phyloP scores from a whole-genome alignment of 176 grass and related monocot genomes.

The Eleusine indica region DNA sequence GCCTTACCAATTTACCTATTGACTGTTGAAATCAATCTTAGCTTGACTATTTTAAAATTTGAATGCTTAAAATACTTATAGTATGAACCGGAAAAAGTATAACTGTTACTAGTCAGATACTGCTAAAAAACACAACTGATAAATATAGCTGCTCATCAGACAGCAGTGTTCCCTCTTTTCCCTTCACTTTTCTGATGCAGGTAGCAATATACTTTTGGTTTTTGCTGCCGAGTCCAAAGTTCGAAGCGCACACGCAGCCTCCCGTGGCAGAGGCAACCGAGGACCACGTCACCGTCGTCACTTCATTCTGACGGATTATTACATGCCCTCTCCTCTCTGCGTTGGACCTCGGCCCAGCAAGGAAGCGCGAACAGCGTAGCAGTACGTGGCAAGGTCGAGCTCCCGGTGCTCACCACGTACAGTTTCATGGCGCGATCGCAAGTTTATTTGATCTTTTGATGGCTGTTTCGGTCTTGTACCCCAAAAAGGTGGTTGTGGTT shows the following conservation, averaged over 20 bases:
- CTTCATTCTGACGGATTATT: background rate
- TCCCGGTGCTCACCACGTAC: slow-evolving; percentile 4
- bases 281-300: slow-evolving; percentile 15
- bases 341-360: background rate
- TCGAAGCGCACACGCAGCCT: slow-evolving; percentile 22
- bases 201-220: background rate
- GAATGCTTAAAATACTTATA: no score
- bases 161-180: background rate
- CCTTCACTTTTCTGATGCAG: slow-evolving; percentile 10
- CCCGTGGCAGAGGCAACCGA: slow-evolving; percentile 16
- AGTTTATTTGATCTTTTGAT: background rate
- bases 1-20: no score
- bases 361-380: no score
- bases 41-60: no score
- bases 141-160: background rate
- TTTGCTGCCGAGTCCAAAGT: slow-evolving; percentile 41
- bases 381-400: background rate
- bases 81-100: no score
- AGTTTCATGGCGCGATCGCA: background rate
- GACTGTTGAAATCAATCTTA: no score
- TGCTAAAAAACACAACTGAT: background rate
- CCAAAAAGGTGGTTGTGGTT: background rate
- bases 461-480: background rate
- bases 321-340: background rate
- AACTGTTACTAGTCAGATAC: background rate